phyloP scores from a whole-genome alignment of 352 stramenopile species.

The Globisporangium splendens region DNA sequence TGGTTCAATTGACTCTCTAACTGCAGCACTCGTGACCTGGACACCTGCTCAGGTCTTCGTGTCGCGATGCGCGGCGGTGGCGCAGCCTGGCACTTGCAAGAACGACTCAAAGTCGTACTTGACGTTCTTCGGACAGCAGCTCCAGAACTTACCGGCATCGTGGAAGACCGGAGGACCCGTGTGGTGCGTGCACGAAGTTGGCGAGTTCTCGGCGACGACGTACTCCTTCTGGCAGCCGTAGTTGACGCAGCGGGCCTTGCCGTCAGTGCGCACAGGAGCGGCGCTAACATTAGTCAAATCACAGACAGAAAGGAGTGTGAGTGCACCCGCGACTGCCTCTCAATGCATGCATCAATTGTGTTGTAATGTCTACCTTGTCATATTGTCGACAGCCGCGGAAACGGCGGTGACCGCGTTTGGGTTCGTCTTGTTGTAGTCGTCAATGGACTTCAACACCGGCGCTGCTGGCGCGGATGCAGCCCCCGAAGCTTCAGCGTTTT shows the following conservation, averaged over 20 bases:
- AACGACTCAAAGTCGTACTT: conserved; percentile 96
- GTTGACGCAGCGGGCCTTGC: conserved; percentile 89
- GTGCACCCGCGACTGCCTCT: background rate
- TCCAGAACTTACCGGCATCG: conserved; percentile 93
- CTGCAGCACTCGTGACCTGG: too few species aligned
- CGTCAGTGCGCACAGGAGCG: conserved; percentile 63
- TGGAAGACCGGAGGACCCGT: conserved; percentile 89
- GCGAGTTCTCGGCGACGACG: conserved; percentile 82
- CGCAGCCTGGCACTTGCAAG: conserved; percentile 85
- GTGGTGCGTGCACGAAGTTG: conserved; percentile 81
- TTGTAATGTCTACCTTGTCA: conserved; percentile 31
- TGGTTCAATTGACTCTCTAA: too few species aligned
- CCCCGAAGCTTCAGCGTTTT: conserved; percentile 28
- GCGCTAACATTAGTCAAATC: conserved; percentile 13
- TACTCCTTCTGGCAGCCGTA: conserved; percentile 92
- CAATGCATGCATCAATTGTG: background rate
- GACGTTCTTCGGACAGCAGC: conserved; percentile 89
- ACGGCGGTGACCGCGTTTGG: conserved; percentile 85
- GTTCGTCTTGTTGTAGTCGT: conserved; percentile 91
- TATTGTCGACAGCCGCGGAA: conserved; percentile 55
- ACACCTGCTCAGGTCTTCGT: conserved; percentile 30
- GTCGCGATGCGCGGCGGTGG: conserved; percentile 79
- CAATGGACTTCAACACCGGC: conserved; percentile 86
- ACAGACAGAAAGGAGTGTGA: conserved; percentile 2
- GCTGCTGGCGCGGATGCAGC: conserved; percentile 21